These are phyloP conservation scores for Apiospora phragmitis DNA, from an alignment of 2,329 filamentous ascomycete species.

Conservation along the genomic window DNA sequence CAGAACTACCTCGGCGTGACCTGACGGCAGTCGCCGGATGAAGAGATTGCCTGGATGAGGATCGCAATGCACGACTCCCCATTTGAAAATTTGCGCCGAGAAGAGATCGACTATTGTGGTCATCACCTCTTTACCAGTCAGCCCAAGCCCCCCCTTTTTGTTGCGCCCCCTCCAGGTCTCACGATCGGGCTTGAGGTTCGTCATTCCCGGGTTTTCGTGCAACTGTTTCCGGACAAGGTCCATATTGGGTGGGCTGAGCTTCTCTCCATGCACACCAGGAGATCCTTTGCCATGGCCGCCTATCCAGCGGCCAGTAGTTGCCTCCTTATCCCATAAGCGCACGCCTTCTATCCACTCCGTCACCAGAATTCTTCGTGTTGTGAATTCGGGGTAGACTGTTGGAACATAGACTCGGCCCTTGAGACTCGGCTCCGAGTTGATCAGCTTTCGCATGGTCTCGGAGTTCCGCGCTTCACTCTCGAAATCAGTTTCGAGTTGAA, in stretches of 20 bases:
- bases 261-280: slow-evolving; percentile 71
- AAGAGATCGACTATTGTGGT: slow-evolving; percentile 95
- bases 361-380: slow-evolving; percentile 81
- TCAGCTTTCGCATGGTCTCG: slow-evolving; percentile 76
- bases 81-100: slow-evolving; percentile 97
- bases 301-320: slow-evolving; percentile 75
- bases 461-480: slow-evolving; percentile 88
- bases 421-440: slow-evolving; percentile 74
- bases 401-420: slow-evolving; percentile 86
- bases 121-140: slow-evolving; percentile 87
- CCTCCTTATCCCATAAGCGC: slow-evolving; percentile 86
- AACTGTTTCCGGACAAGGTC: slow-evolving; percentile 45
- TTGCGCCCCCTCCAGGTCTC: slow-evolving; percentile 73
- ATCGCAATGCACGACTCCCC: slow-evolving; percentile 94
- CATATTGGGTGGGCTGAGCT: slow-evolving; percentile 49
- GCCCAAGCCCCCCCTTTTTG: slow-evolving; percentile 77
- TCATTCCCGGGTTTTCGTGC: slow-evolving; percentile 52
- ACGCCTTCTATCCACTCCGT: slow-evolving; percentile 98
- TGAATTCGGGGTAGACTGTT: slow-evolving; percentile 78
- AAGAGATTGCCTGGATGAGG: slow-evolving; percentile 98
- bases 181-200: slow-evolving; percentile 77
- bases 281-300: slow-evolving; percentile 76
- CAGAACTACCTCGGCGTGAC: slow-evolving; percentile 85
- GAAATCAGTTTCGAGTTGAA: slow-evolving; percentile 93
- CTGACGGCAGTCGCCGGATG: slow-evolving; percentile 79